phyloP scores from a whole-genome alignment of 208 protist genomes.

The Leishmania gerbilli region DNA sequence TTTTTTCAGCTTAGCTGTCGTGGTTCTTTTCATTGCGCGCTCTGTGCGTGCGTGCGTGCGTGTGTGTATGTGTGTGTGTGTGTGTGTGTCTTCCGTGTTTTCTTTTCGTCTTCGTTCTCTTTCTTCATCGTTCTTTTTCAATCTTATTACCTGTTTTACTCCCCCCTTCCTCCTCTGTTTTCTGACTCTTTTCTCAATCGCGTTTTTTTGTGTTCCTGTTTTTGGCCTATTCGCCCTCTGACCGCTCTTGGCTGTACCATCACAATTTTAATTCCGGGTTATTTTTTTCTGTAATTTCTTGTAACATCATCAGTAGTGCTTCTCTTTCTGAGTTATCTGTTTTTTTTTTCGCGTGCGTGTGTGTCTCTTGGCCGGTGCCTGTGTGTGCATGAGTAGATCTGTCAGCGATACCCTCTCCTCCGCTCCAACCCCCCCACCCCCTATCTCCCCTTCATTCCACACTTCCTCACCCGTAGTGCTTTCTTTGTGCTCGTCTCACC shows the following conservation, averaged over 20 bases:
- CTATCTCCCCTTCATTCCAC: not conserved
- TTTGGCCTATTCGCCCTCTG: no score
- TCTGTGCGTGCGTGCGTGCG: no score
- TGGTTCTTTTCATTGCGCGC: not conserved
- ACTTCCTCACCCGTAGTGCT: not conserved
- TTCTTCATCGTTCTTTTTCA: not conserved
- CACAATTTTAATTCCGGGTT: no score
- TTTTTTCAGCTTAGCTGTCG: not conserved
- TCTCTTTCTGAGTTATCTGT: not conserved
- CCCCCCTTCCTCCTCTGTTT: no score
- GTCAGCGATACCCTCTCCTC: not conserved
- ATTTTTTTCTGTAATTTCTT: not conserved
- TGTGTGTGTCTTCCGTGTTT: not conserved
- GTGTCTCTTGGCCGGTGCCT: not conserved
- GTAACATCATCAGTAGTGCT: not conserved
- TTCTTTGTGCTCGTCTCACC: not conserved
- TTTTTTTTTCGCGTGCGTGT: not conserved
- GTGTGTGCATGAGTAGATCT: not conserved
- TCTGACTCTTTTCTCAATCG: no score
- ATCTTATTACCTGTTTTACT: not conserved
- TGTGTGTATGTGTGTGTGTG: no score
- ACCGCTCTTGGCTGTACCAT: no score
- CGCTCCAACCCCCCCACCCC: no score
- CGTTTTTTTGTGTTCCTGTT: no score
- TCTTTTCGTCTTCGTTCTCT: not conserved